Evolutionary conservation across 768 basidiomycete species (phyloP).

Genomic region (Leccinellum albellum): DNA sequence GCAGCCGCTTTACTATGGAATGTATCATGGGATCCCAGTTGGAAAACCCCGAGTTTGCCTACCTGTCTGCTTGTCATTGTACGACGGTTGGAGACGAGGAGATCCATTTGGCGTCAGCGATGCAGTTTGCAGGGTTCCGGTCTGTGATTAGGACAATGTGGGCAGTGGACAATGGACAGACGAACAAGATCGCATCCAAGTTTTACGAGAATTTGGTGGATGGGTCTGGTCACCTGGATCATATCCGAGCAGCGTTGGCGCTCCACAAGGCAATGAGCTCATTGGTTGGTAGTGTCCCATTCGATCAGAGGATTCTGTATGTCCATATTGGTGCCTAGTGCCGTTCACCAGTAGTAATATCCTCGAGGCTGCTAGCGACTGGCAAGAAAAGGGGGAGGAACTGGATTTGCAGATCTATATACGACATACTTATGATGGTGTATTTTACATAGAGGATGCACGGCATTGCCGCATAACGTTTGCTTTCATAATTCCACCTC

Average conservation of each 20-base stretch:
- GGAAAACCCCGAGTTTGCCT: background rate
- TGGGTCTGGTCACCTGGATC: background rate
- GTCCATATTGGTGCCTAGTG: background rate
- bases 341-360: constrained; percentile 39
- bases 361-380: background rate
- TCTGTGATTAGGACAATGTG: background rate
- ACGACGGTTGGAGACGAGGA: background rate
- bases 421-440: background rate
- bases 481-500: too few species aligned
- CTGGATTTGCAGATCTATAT: background rate
- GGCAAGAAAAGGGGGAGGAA: background rate
- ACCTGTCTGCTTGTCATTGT: background rate
- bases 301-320: background rate
- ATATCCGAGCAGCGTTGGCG: background rate
- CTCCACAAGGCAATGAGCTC: background rate
- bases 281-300: background rate
- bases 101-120: background rate
- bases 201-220: background rate
- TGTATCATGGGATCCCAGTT: background rate
- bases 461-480: too few species aligned
- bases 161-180: background rate
- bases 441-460: background rate
- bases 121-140: background rate
- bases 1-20: background rate
- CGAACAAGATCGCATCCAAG: background rate